Evolutionary conservation across 78 protist genomes (phyloP).

Genomic region (Planoprotostelium fungivorum): DNA sequence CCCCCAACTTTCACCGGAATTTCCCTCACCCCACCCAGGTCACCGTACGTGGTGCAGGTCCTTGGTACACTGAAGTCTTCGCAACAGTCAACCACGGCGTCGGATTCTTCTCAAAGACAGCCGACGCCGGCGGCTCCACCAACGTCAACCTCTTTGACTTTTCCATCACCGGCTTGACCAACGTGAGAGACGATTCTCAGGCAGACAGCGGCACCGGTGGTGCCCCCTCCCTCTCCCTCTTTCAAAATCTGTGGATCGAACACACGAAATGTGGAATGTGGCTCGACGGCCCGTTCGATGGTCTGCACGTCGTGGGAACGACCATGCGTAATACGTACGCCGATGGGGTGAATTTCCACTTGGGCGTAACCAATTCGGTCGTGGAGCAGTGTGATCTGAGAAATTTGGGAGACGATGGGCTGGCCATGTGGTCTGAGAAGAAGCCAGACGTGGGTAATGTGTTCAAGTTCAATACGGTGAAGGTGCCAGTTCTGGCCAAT

Average conservation of each 20-base stretch:
- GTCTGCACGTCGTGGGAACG: not conserved
- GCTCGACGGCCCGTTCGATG: not conserved
- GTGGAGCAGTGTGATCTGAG: not conserved
- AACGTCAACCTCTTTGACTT: not conserved
- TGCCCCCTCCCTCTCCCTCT: not conserved
- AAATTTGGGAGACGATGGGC: not conserved
- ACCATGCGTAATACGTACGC: not conserved
- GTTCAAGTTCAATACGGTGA: not conserved
- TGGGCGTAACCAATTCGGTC: not conserved
- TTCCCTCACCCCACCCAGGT: no score
- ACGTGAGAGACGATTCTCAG: not conserved
- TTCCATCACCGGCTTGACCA: not conserved
- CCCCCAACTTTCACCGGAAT: no score
- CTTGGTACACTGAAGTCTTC: not conserved
- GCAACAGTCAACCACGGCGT: not conserved
- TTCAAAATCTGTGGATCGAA: not conserved
- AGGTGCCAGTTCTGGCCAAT: not conserved
- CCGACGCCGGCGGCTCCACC: not conserved
- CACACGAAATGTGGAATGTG: not conserved
- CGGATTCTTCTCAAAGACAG: not conserved
- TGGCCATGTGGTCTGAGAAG: not conserved
- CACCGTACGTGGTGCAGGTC: not conserved
- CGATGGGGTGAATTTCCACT: not conserved
- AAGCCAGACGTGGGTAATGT: not conserved
- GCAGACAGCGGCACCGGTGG: not conserved